Conservation (phyloP, 331 rosid species). For the Pyracantha coccinea region DNA sequence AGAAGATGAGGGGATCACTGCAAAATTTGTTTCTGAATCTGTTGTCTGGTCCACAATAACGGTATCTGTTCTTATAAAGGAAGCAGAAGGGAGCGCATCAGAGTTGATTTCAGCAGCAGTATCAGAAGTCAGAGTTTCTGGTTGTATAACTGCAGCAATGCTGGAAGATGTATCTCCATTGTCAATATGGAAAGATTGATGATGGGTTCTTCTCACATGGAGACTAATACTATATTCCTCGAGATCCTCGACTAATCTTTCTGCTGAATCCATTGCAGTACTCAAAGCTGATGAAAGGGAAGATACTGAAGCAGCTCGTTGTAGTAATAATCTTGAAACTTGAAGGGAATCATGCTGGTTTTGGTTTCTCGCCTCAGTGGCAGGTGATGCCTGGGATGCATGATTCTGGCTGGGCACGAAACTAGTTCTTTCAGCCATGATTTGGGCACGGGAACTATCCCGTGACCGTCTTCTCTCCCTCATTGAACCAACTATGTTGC, state of each 20-base stretch:
- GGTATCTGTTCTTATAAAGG: conserved; percentile 26
- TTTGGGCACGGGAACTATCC: conserved; percentile 8
- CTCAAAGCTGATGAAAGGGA: conserved; percentile 54
- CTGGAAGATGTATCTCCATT: conserved; percentile 19
- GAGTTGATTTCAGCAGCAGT: conserved; percentile 31
- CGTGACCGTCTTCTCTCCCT: conserved; percentile 31
- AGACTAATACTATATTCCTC: conserved; percentile 36
- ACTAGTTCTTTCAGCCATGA: conserved; percentile 22
- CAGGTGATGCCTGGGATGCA: conserved; percentile 11
- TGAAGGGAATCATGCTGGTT: conserved; percentile 22
- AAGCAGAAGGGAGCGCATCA: conserved; percentile 13
- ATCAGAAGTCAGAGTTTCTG: conserved; percentile 28
- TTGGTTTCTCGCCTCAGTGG: conserved; percentile 12
- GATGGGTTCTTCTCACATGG: conserved; percentile 24
- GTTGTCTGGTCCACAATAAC: conserved; percentile 18
- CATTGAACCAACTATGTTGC: conserved; percentile 31
- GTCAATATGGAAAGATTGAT: conserved; percentile 15
- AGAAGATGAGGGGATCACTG: conserved; percentile 35
- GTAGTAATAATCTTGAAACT: conserved; percentile 44
- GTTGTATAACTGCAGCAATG: conserved; percentile 19
- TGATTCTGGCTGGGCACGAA: not conserved
- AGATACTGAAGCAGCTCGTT: conserved; percentile 56
- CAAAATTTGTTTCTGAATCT: conserved; percentile 20
- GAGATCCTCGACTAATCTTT: conserved; percentile 53
- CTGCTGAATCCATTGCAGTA: conserved; percentile 58